Conservation (phyloP, 306 rosid genomes). For the Erythrophleum fordii region DNA sequence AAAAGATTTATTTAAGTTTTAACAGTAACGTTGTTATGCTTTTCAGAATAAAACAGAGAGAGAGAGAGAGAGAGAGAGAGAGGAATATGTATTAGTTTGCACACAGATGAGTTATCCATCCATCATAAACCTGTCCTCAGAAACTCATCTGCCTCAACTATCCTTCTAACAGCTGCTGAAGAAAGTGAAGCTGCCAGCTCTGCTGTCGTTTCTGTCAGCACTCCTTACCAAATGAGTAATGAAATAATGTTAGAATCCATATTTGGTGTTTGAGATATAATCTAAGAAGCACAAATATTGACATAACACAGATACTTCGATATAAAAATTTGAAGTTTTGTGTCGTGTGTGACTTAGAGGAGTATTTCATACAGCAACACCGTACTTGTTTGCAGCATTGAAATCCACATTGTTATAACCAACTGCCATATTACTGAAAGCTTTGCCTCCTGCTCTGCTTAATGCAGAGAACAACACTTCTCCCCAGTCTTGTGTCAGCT, state of each 20-base stretch:
- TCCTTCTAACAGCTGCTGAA: constrained; percentile 91
- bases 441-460: constrained; percentile 96
- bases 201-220: constrained; percentile 97
- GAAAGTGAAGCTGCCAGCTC: constrained; percentile 96
- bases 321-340: too few species aligned
- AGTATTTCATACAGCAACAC: constrained; percentile 79
- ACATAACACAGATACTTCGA: too few species aligned
- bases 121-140: constrained; percentile 98
- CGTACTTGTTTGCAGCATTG: constrained; percentile 75
- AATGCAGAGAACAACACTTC: constrained; percentile 92
- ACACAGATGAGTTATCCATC: constrained; percentile 97
- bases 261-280: neutral
- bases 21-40: too few species aligned
- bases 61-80: too few species aligned
- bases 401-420: constrained; percentile 97
- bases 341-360: constrained; percentile 35
- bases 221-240: constrained; percentile 69
- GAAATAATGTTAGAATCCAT: constrained; percentile 30
- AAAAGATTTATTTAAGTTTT: too few species aligned
- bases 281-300: too few species aligned
- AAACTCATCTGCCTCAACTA: constrained; percentile 98
- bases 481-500: constrained; percentile 99
- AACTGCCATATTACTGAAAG: constrained; percentile 98
- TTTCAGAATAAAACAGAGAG: too few species aligned
- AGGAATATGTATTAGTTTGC: too few species aligned